phyloP scores from a whole-genome alignment of 805 yeast genomes.

The Hanseniaspora guilliermondii region DNA sequence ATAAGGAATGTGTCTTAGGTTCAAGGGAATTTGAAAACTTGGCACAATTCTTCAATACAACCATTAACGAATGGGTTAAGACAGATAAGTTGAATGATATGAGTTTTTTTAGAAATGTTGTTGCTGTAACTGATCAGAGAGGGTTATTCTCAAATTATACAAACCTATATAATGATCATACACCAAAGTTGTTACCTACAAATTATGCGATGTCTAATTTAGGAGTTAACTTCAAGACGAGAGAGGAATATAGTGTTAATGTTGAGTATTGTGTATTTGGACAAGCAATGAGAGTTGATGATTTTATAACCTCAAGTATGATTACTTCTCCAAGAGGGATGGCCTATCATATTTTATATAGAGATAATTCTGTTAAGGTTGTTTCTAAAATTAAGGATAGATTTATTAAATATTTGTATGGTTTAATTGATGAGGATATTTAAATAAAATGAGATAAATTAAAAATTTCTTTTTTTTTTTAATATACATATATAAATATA shows the following conservation, averaged over 20 bases:
- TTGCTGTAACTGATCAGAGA: background rate
- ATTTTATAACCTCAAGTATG: background rate
- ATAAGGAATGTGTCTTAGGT: background rate
- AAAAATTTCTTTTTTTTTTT: too few species aligned
- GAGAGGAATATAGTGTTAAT: background rate
- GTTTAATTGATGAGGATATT: background rate
- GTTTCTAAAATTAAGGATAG: background rate
- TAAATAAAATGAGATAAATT: too few species aligned
- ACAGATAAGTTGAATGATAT: background rate
- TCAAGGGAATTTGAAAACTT: background rate
- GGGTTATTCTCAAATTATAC: background rate
- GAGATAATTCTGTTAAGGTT: background rate
- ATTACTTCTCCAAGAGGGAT: background rate
- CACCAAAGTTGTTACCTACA: background rate
- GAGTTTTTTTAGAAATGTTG: background rate
- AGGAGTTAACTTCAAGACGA: background rate
- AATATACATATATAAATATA: too few species aligned
- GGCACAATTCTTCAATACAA: background rate
- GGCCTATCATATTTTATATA: background rate
- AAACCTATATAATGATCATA: background rate
- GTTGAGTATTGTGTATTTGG: background rate
- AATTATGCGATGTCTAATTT: slow-evolving; percentile 6
- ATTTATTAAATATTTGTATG: background rate
- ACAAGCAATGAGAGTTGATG: slow-evolving; percentile 7
- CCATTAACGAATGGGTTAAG: background rate